Evolutionary conservation across 1,284 basidiomycete genomes (phyloP), one percentile per base, ranked within the genome.

Genomic region (Ceraceosorus guamensis): DNA sequence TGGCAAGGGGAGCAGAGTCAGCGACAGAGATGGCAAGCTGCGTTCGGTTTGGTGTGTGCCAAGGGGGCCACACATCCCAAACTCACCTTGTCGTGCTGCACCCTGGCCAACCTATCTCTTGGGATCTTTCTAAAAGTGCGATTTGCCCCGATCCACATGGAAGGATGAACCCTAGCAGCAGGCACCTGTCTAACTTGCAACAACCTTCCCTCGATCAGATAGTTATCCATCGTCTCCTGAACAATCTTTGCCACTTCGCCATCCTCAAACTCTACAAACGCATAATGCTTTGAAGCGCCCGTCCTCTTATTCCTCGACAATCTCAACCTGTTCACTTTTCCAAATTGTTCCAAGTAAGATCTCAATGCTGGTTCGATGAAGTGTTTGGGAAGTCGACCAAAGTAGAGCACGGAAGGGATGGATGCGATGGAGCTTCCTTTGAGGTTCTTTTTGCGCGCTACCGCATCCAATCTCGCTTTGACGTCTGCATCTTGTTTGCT

Each of bases 221-320:
- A 99, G 79, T 97, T 97, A 82, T 99, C 85, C 93, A 98, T 97
- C 47, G 95, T 98, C 73, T 98, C 95, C 5, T 88, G 87, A 8
- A 97, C 95, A 62, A 99, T 96, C 73, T 89, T 80, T 0, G 93
- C 92, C 46, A 98, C 92, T 1, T 88, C 83, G 13, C 83, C 82
- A 39, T 89, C 91, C 57, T 86, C 84, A 76, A 99, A 95, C 78
- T 98, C 93, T 72, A 99, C 82, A 79, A 96, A 98, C 2, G 84
- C 93, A 77, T 96, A 98, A 78, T 97, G 93, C 78, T 95, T 96
- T 35, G 91, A 91, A 55, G 83, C 83, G 57, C 95, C 95, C 10
- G 92, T 96, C 89, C 88, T 89, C 79, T 90, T 91, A 78, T 95
- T 98, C 55, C 95, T 84, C 4, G 91, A 93, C 16, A 98, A 79